phyloP scores from a whole-genome alignment of 495 filamentous ascomycete species.

The Penicillium atrosanguineum region DNA sequence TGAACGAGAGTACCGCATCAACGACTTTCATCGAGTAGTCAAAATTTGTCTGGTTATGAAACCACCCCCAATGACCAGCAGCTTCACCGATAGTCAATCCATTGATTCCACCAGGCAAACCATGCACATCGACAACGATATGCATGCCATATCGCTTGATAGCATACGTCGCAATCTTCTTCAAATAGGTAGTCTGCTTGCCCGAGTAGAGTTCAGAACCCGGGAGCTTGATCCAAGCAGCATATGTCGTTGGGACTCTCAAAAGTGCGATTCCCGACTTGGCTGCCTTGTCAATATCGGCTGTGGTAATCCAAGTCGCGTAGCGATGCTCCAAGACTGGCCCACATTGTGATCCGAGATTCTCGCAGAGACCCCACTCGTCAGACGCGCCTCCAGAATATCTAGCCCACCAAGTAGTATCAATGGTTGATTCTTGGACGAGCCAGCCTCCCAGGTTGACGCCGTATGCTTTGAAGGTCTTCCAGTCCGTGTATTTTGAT shows the following conservation, averaged over 20 bases:
- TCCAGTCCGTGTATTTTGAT: constrained; percentile 3
- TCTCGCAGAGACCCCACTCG: constrained; percentile 2
- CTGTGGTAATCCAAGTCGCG: constrained; percentile 2
- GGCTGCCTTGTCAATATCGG: neutral
- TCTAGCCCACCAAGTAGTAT: neutral
- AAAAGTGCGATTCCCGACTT: neutral
- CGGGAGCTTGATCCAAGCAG: constrained; percentile 22
- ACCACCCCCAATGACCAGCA: constrained; percentile 24
- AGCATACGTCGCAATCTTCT: constrained; percentile 24
- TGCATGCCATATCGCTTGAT: constrained; percentile 28
- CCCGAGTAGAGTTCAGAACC: constrained; percentile 31
- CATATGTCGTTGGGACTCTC: constrained; percentile 13
- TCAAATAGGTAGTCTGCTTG: constrained; percentile 22
- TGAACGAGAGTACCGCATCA: constrained; percentile 18
- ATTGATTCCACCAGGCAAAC: constrained; percentile 26
- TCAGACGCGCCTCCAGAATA: constrained; percentile 1
- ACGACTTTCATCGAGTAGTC: constrained; percentile 24
- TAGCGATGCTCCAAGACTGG: constrained; percentile 1
- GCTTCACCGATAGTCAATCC: constrained; percentile 26
- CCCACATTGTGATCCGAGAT: constrained; percentile 3
- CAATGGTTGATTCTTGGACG: constrained; percentile 2
- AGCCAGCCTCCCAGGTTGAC: constrained; percentile 2
- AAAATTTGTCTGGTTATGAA: constrained; percentile 25
- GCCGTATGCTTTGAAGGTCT: constrained; percentile 5
- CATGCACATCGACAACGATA: constrained; percentile 27